Conservation (phyloP, 257 asterid species). For the Hygrophila difformis region DNA sequence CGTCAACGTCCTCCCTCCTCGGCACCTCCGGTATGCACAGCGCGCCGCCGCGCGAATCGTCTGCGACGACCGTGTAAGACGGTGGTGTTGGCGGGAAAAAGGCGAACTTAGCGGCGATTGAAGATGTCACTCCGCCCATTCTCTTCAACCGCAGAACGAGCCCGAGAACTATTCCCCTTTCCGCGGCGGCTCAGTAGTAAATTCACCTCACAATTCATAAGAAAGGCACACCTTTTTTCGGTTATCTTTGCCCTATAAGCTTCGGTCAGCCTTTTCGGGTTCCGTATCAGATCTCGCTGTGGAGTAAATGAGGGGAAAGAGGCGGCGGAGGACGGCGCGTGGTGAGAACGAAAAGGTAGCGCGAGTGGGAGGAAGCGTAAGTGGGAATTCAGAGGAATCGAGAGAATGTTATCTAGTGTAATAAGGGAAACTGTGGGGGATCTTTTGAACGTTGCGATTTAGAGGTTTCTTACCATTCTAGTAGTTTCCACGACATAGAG, state of each 20-base stretch:
- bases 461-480: no score
- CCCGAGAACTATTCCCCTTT: constrained; percentile 17
- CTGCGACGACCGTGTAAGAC: constrained; percentile 76
- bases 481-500: no score
- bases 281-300: constrained; percentile 22
- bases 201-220: constrained; percentile 35
- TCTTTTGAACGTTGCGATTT: no score
- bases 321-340: constrained; percentile 53
- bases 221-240: constrained; percentile 25
- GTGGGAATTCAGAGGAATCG: constrained; percentile 18
- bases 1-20: constrained; percentile 66
- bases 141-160: constrained; percentile 1
- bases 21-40: constrained; percentile 76
- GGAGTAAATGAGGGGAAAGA: background rate
- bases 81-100: constrained; percentile 95
- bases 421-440: background rate
- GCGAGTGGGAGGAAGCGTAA: constrained; percentile 19
- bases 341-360: constrained; percentile 13
- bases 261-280: background rate
- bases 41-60: constrained; percentile 43
- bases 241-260: background rate
- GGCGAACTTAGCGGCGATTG: constrained; percentile 97
- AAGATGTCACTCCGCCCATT: constrained; percentile 98
- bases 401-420: background rate
- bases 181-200: constrained; percentile 26